Percentiles rank a stretch among this genome's conserved stretches.
Evolutionary conservation across 768 basidiomycete genomes (phyloP).

Genomic region (Amanita phalloides): DNA sequence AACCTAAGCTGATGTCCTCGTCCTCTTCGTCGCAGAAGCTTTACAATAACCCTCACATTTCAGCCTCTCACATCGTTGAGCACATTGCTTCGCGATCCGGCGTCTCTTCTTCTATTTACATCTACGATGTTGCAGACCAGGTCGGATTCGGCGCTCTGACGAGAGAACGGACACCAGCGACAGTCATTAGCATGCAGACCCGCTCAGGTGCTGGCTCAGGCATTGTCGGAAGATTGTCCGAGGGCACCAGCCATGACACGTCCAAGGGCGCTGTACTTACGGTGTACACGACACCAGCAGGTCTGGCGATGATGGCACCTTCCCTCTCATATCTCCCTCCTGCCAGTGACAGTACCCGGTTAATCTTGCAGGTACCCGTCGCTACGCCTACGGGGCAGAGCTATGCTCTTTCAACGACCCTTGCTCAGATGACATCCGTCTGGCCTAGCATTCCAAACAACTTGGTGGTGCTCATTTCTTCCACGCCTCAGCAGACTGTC

Average conservation of each 20-base stretch:
- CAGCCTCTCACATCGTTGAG: constrained; percentile 60
- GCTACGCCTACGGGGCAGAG: constrained; percentile 54
- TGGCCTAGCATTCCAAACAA: constrained; percentile 53
- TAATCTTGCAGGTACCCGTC: constrained; percentile 78
- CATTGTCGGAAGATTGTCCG: constrained; percentile 69
- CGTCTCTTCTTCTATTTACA: constrained; percentile 58
- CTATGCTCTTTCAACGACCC: constrained; percentile 67
- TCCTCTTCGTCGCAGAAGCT: constrained; percentile 12
- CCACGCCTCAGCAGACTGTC: constrained; percentile 73
- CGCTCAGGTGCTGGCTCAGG: constrained; percentile 76
- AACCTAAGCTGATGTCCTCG: not conserved
- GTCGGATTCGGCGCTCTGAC: constrained; percentile 71
- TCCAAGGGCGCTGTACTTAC: constrained; percentile 52
- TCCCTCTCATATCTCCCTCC: constrained; percentile 65
- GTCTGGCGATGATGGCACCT: constrained; percentile 75
- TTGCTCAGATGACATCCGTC: constrained; percentile 53
- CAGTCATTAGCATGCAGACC: constrained; percentile 67
- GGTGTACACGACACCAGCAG: constrained; percentile 75
- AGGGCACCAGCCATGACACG: constrained; percentile 65
- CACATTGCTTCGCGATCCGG: constrained; percentile 46
- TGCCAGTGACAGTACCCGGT: constrained; percentile 48
- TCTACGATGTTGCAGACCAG: constrained; percentile 79
- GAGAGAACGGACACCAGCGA: constrained; percentile 52
- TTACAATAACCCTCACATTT: constrained; percentile 31
- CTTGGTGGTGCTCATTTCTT: constrained; percentile 69